Conservation (phyloP, 768 basidiomycete genomes). For the Tubosaeta sp. region DNA sequence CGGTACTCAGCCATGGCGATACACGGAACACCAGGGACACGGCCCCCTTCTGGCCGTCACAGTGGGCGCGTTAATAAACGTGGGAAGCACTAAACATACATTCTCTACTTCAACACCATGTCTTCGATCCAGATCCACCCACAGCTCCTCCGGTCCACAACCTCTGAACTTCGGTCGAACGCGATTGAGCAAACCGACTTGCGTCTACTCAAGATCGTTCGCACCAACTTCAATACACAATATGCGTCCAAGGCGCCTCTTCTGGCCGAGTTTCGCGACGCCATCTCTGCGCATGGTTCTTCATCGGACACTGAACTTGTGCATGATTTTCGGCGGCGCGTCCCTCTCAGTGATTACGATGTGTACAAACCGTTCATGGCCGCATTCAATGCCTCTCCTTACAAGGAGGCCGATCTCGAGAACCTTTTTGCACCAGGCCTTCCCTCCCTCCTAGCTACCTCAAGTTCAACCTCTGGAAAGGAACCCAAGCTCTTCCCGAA, state of each 20-base stretch:
- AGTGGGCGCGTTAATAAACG: too few relatives aligned
- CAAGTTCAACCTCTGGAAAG: slow-evolving; percentile 9
- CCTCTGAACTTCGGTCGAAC: neutral
- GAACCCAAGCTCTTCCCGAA: slow-evolving; percentile 1
- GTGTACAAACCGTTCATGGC: slow-evolving; percentile 7
- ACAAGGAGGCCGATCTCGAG: slow-evolving; percentile 5
- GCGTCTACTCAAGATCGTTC: neutral
- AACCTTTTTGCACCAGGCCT: slow-evolving; percentile 14
- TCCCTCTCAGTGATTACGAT: slow-evolving; percentile 5
- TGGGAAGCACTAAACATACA: too few relatives aligned
- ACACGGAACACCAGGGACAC: too few relatives aligned
- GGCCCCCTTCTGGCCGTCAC: too few relatives aligned
- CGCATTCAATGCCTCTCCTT: slow-evolving; percentile 6
- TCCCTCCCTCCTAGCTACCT: neutral
- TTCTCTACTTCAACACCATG: neutral
- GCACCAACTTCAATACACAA: slow-evolving; percentile 1
- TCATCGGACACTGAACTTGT: neutral
- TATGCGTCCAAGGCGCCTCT: neutral
- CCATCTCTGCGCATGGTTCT: neutral
- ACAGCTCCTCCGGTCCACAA: neutral
- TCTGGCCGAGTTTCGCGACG: slow-evolving; percentile 2
- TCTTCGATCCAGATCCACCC: neutral
- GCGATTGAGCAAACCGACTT: neutral
- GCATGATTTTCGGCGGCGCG: neutral
- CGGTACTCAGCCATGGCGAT: too few relatives aligned